A percentile compares a stretch with the other conserved stretches of the same genome.
phyloP scores from a whole-genome alignment of 805 yeast species.

The Diddensiella transvaalensis region DNA sequence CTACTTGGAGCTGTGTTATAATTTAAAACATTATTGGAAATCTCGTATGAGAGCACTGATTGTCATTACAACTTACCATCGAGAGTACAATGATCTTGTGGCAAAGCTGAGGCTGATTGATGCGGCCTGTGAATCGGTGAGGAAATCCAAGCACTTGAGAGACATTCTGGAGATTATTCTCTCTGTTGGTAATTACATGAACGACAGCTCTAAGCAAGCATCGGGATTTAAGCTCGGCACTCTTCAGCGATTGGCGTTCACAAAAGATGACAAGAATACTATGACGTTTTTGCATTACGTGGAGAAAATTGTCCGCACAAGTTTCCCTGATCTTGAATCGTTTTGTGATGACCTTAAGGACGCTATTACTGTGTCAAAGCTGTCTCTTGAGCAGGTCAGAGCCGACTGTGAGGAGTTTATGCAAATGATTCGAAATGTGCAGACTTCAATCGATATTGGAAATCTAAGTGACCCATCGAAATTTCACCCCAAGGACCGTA shows the following conservation, averaged over 20 bases:
- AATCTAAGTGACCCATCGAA: conserved; percentile 72
- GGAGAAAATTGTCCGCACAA: conserved; percentile 78
- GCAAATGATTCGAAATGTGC: conserved; percentile 62
- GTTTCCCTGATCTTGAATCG: conserved; percentile 71
- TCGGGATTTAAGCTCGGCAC: conserved; percentile 87
- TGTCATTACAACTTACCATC: conserved; percentile 65
- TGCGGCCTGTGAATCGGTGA: conserved; percentile 63
- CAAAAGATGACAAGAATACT: conserved; percentile 83
- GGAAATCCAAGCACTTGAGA: conserved; percentile 62
- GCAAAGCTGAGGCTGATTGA: conserved; percentile 67
- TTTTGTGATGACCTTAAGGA: conserved; percentile 72
- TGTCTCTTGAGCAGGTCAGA: conserved; percentile 78
- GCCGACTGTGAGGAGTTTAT: conserved; percentile 66
- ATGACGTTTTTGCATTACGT: conserved; percentile 90
- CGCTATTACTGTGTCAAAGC: conserved; percentile 57
- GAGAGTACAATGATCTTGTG: conserved; percentile 71
- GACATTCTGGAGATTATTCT: conserved; percentile 78
- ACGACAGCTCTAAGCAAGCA: conserved; percentile 87
- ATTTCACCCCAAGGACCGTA: conserved; percentile 81
- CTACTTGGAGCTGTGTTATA: conserved; percentile 76
- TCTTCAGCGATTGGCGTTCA: conserved; percentile 82
- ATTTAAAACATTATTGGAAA: conserved; percentile 86
- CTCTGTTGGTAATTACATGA: conserved; percentile 95
- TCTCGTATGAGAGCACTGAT: conserved; percentile 82
- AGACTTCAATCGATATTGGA: conserved; percentile 73